Base-by-base conservation (phyloP, 2,329 filamentous ascomycete species). In the Pseudocercospora crystallina region DNA sequence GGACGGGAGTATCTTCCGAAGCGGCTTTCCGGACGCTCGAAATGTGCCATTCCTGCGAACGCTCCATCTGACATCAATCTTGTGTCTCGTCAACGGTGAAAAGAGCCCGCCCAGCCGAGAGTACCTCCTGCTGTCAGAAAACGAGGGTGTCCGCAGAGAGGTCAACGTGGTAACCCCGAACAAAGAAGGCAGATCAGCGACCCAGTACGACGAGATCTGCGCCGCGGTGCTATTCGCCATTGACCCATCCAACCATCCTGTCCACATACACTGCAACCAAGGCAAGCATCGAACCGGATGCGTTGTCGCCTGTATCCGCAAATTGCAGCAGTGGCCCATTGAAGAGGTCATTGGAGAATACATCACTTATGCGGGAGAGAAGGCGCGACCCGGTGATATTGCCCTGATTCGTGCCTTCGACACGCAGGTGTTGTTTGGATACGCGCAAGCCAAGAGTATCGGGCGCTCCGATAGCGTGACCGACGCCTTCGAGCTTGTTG, bases 261-360 rank as follows among this genome's bases (percentile, higher is more conserved):
- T 96, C 9, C 77, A 96, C 34, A 80, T 96, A 40, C 91, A 96
- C 70, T 96, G 91, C 78, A 96, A 96, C 67, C 91, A 95, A 61
- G 91, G 91, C 66, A 94, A 89, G 80, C 91, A 96, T 66, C 86
- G 91, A 51, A 96, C 91, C 13, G 91, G 91, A 15, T 96, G 90
- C 65, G 86, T 94, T n/a, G 80, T 91, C 42, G 91, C 84, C 13
- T 84, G 87, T 50, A 79, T 95, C 56, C 84, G 90, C 56, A 89
- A 87, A 66, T 72, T 88, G 10, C 80, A 83, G 11, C 83, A 86
- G 11, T 89, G 87, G 84, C 74, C 82, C 13, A 68, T 83, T 1
- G 68, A 78, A 1, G 73, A 75, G 12, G 81, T 88, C 32, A 69
- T 94, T 32, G 76, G 82, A 43, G 91, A 96, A 69, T 96, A 95